Percentiles rank a stretch among this genome's conserved stretches.
Evolutionary conservation across 306 rosid species (phyloP).

Genomic region (Prinsepia uniflora): DNA sequence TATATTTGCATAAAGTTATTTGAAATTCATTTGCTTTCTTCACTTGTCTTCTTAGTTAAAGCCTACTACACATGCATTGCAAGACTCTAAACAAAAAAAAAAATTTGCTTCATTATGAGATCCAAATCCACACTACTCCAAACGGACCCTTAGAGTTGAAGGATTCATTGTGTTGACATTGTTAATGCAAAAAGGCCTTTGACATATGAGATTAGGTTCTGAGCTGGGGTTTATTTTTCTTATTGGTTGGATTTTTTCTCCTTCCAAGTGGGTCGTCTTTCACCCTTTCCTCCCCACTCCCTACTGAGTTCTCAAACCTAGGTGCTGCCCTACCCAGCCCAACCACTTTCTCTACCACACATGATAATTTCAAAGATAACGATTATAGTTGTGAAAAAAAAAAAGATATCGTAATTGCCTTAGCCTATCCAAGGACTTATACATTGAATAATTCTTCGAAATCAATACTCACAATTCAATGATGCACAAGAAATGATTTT

Average conservation of each 20-base stretch:
- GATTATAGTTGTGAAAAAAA: not conserved
- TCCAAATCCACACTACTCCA: too few relatives aligned
- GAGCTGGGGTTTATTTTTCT: not conserved
- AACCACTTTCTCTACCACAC: not conserved
- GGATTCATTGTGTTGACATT: not conserved
- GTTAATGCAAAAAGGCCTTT: not conserved
- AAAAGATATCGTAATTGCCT: not conserved
- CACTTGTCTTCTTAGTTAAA: too few relatives aligned
- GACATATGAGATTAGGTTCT: not conserved
- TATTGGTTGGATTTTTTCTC: too few relatives aligned
- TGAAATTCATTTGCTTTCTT: too few relatives aligned
- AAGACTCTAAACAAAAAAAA: too few relatives aligned
- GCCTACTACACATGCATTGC: too few relatives aligned
- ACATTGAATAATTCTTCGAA: not conserved
- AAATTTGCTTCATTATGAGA: too few relatives aligned
- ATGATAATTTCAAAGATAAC: not conserved
- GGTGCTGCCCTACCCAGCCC: not conserved
- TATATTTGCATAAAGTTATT: too few relatives aligned
- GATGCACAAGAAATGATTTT: not conserved
- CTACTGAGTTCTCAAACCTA: not conserved
- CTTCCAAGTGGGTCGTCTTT: not conserved
- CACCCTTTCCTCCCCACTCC: not conserved
- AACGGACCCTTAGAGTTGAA: not conserved
- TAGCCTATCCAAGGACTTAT: not conserved
- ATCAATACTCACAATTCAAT: not conserved